These are phyloP conservation scores for Xylariomycetidae sp. DNA, from an alignment of 2,329 filamentous ascomycete species.

Conservation along the genomic window DNA sequence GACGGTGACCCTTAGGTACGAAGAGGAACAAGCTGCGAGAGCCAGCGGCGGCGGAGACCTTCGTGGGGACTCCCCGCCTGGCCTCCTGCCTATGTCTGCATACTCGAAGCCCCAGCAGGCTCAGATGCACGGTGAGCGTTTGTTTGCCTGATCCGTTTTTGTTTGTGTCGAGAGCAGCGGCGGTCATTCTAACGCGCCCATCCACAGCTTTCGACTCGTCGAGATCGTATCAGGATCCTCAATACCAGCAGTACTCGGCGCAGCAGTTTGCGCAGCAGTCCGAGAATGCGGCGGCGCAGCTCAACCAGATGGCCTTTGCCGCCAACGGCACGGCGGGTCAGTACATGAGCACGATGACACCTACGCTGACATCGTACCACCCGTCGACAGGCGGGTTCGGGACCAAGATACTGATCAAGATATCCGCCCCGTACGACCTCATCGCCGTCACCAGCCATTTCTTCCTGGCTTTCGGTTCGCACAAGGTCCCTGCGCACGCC, in stretches of 20 bases:
- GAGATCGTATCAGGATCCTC: slow-evolving; percentile 55
- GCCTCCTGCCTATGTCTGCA: slow-evolving; percentile 72
- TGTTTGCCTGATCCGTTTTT: too few species aligned
- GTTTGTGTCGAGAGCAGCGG: too few species aligned
- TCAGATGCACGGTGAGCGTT: slow-evolving; percentile 71
- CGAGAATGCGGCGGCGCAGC: slow-evolving; percentile 46
- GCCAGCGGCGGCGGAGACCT: slow-evolving; percentile 50
- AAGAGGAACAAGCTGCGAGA: slow-evolving; percentile 48
- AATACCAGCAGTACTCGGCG: slow-evolving; percentile 47
- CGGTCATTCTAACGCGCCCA: too few species aligned
- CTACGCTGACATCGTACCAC: slow-evolving; percentile 64
- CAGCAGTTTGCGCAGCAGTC: slow-evolving; percentile 44
- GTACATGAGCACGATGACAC: slow-evolving; percentile 60
- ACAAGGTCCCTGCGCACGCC: slow-evolving; percentile 64
- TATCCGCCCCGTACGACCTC: slow-evolving; percentile 72
- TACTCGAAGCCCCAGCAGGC: slow-evolving; percentile 72
- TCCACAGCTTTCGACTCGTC: slow-evolving; percentile 53
- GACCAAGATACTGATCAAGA: slow-evolving; percentile 67
- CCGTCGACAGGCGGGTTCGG: slow-evolving; percentile 66
- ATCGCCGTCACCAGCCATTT: slow-evolving; percentile 54
- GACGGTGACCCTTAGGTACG: slow-evolving; percentile 51
- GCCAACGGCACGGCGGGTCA: slow-evolving; percentile 61
- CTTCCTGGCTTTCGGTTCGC: slow-evolving; percentile 72
- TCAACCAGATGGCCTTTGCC: slow-evolving; percentile 53
- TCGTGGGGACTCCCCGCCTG: slow-evolving; percentile 52